Evolutionary conservation across 257 asterid species (phyloP), one percentile per base, ranked within the genome.

Genomic region (Lantana camara): DNA sequence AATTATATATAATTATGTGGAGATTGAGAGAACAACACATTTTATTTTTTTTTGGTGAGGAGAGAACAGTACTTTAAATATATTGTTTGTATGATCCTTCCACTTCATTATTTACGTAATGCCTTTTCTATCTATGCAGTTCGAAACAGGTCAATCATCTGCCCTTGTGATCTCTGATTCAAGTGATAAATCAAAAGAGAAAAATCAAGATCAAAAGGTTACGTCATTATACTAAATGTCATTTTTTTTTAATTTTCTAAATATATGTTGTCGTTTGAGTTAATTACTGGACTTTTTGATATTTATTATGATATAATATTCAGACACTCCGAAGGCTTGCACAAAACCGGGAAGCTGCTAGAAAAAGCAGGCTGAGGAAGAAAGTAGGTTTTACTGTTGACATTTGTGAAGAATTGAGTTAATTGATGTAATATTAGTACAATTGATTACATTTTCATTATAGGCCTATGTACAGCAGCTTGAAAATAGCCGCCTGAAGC

Each of bases 281-380:
- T 21, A 2, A 20, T 38, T 5, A 57, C 7, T 13, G 41, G 21
- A 41, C n/a, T 63, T 46, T 47, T 66, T 78, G 40, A 76, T 58
- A 5, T 68, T 32, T 52, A 3, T 21, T 57, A 10, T 55, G 46
- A 54, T 13, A 60, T 45, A 30, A 24, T 17, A 23, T 24, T 24
- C 85, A 87, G 95, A 70, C 89, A 32, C 60, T 66, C 41, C 80
- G 95, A 35, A 80, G 87, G 65, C 89, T 84, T 60, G 95, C 95
- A 22, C 91, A 84, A 67, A 87, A 87, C 62, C 91, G 95, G 24
- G 91, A 87, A 82, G 95, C 95, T 64, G 95, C 95, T 42, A 80
- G 91, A 59, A 87, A 87, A 77, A 84, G 91, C 66, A 78, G 95
- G 23, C 63, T 87, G 78, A 82, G 89, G 65, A 87, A 87, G 73